Evolutionary conservation across 495 filamentous ascomycete species (phyloP).

Genomic region (Annulohypoxylon stygium): DNA sequence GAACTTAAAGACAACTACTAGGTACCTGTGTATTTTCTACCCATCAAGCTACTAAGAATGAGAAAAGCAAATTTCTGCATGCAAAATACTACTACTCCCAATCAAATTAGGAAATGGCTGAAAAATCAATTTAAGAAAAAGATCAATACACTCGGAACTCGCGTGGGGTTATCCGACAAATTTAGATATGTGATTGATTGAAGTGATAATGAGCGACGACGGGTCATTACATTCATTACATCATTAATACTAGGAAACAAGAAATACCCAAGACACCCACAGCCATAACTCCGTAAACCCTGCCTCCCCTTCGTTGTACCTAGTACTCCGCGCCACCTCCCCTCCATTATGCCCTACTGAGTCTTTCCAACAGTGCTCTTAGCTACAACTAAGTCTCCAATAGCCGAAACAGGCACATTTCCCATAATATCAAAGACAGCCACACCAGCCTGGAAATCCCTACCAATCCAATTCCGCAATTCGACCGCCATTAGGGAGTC

Average conservation of each 20-base stretch:
- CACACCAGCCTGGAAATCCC: conserved; percentile 59
- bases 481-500: conserved; percentile 72
- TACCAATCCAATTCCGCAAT: conserved; percentile 66
- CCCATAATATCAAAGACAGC: conserved; percentile 65
- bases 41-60: neutral
- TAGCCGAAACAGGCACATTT: conserved; percentile 44
- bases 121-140: neutral
- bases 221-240: conserved; percentile 4
- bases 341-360: conserved; percentile 8
- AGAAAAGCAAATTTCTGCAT: neutral
- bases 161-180: neutral
- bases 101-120: neutral
- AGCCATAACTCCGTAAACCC: conserved; percentile 5
- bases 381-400: conserved; percentile 36
- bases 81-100: neutral
- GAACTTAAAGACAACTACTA: no score
- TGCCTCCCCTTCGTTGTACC: neutral
- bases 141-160: no score
- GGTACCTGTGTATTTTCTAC: no score
- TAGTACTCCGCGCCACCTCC: neutral
- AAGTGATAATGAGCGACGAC: conserved; percentile 6
- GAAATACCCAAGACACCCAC: neutral
- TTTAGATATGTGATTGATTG: neutral
- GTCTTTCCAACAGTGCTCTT: conserved; percentile 36
- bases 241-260: conserved; percentile 4